These are phyloP conservation scores for Blastobotrys chiropterorum DNA, from an alignment of 805 yeast genomes.

Conservation along the genomic window DNA sequence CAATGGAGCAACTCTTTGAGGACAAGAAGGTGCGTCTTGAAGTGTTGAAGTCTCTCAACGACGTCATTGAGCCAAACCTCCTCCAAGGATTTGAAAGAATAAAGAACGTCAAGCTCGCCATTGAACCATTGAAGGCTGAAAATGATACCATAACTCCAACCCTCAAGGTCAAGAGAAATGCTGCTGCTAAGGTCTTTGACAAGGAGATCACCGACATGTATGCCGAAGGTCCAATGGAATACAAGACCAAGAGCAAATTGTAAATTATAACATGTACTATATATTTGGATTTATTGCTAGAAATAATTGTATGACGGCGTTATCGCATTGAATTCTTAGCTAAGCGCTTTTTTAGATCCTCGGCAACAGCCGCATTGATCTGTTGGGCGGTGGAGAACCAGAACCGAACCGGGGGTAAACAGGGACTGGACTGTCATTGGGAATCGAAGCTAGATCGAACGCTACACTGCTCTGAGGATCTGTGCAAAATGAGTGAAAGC, in stretches of 20 bases:
- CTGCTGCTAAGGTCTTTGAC: conserved; percentile 41
- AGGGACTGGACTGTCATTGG: too few species aligned
- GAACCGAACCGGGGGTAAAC: too few species aligned
- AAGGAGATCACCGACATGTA: conserved; percentile 40
- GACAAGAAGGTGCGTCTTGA: conserved; percentile 33
- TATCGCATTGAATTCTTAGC: too few species aligned
- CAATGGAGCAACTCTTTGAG: conserved; percentile 27
- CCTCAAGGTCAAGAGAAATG: conserved; percentile 46
- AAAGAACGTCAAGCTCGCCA: conserved; percentile 44
- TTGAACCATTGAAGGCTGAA: conserved; percentile 58
- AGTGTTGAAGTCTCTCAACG: conserved; percentile 37
- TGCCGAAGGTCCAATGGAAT: conserved; percentile 37
- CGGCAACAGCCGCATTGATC: too few species aligned
- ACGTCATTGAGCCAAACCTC: conserved; percentile 30
- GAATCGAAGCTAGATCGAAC: background rate
- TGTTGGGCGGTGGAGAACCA: background rate
- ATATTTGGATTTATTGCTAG: background rate
- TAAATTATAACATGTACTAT: background rate
- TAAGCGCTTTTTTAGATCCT: too few species aligned
- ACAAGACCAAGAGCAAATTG: conserved; percentile 3
- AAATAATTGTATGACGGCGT: too few species aligned
- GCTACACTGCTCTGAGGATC: too few species aligned
- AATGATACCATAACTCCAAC: conserved; percentile 67
- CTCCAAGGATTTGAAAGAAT: conserved; percentile 61
- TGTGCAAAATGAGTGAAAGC: background rate